Base-by-base conservation (phyloP, 352 stramenopile species). In the Phytophthora meadii region DNA sequence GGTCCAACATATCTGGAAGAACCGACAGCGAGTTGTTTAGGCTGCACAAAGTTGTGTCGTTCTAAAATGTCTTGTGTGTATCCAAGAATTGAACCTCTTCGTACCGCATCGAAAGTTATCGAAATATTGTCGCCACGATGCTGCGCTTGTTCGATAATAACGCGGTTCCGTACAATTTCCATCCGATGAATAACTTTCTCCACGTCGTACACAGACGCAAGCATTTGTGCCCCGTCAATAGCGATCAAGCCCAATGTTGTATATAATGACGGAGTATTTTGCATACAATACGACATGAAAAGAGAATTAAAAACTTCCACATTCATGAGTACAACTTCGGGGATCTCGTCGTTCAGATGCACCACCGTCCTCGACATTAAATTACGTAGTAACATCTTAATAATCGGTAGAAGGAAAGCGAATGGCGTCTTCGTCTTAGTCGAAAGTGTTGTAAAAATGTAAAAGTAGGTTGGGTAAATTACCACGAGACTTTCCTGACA, bases 241-340 rank as follows among this genome's bases (percentile, higher is more conserved):
- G 15, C 22, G 5, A 79, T 69, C 2, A 79, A 15, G 2, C 54
- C 56, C 0, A 67, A 14, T 2, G 50, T 81, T 1, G 62, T 82
- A 22, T 34, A 52, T 22, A 74, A 27, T 8, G 73, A 81, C 0
- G 50, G 66, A 0, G 77, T 54, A 39, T 62, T 76, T 17, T 85
- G 70, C 61, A 82, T 71, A 54, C 74, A 81, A 28, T 64, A 81
- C 4, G 68, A 48, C 22, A 75, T 68, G 40, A 77, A 85, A 2
- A 81, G 54, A 8, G 74, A 69, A 40, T 72, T 76, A 34, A 74
- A 82, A 25, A 81, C 68, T 39, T 81, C 64, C 1, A 82, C 58
- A 25, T 72, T 81, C 64, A 81, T 71, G 19, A 79, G 63, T 14
- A 82, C 64, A 9, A 76, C 49, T 27, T 61, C 51, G 2, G 62